These are phyloP conservation scores for Tuber aestivum DNA, from an alignment of 495 filamentous ascomycete genomes.

Conservation along the genomic window DNA sequence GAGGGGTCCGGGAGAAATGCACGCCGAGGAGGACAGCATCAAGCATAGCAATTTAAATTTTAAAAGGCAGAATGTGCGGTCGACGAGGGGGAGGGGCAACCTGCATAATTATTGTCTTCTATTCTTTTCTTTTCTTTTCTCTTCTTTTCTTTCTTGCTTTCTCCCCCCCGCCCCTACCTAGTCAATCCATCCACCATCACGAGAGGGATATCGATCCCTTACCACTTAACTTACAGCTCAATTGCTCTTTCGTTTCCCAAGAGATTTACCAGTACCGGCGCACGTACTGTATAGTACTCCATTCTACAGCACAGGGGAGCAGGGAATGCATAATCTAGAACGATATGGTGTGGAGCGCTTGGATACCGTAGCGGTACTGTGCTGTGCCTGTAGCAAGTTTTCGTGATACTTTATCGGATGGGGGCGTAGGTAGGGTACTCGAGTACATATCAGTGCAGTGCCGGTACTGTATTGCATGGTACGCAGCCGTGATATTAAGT, in stretches of 20 bases:
- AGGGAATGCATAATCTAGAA: background rate
- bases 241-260: background rate
- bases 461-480: background rate
- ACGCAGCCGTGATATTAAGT: background rate
- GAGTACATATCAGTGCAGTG: background rate
- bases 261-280: background rate
- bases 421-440: background rate
- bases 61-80: background rate
- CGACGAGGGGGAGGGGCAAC: conserved; percentile 2
- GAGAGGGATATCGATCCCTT: background rate
- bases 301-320: background rate
- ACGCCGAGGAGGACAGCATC: conserved; percentile 2
- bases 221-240: background rate
- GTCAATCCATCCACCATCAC: background rate
- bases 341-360: background rate
- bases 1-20: background rate
- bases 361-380: background rate
- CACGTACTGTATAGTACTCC: too few species aligned
- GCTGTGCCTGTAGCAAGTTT: background rate
- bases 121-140: background rate
- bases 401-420: background rate
- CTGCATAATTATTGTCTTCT: background rate
- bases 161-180: background rate
- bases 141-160: too few species aligned
- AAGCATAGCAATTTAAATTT: background rate